phyloP scores from a whole-genome alignment of 305 asterid species.

The Fraxinus velutina region DNA sequence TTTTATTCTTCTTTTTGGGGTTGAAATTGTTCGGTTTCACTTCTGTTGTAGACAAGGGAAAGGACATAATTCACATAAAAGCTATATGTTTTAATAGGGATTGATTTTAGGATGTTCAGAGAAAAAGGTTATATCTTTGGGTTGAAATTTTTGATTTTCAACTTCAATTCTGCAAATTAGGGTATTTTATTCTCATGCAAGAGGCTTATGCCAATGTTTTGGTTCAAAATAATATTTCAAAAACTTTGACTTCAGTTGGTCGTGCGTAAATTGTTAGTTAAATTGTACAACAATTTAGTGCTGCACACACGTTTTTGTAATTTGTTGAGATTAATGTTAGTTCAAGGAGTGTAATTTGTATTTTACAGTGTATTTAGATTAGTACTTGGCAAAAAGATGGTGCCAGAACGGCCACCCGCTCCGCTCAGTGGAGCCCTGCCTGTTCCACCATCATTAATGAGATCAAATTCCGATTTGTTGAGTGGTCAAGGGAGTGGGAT shows the following conservation, averaged over 20 bases:
- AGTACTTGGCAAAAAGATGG: slow-evolving; percentile 32
- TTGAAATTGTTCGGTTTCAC: background rate
- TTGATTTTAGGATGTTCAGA: slow-evolving; percentile 16
- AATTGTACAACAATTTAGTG: background rate
- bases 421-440: slow-evolving; percentile 42
- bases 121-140: slow-evolving; percentile 9
- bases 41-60: slow-evolving; percentile 5
- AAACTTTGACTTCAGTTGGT: slow-evolving; percentile 17
- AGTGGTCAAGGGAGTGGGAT: background rate
- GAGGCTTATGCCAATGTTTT: slow-evolving; percentile 26
- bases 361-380: slow-evolving; percentile 50
- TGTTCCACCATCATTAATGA: background rate
- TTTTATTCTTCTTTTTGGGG: background rate
- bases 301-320: background rate
- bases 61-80: slow-evolving; percentile 15
- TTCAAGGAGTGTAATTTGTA: slow-evolving; percentile 23
- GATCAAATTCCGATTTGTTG: background rate
- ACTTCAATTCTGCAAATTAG: slow-evolving; percentile 19
- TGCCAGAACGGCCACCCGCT: slow-evolving; percentile 61
- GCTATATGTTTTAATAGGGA: slow-evolving; percentile 34
- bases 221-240: slow-evolving; percentile 24
- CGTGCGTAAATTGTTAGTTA: slow-evolving; percentile 20
- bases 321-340: slow-evolving; percentile 47
- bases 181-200: slow-evolving; percentile 6
- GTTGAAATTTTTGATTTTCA: slow-evolving; percentile 22